phyloP scores from a whole-genome alignment of 2,329 filamentous ascomycete species.

The Chaetomium strumarium region DNA sequence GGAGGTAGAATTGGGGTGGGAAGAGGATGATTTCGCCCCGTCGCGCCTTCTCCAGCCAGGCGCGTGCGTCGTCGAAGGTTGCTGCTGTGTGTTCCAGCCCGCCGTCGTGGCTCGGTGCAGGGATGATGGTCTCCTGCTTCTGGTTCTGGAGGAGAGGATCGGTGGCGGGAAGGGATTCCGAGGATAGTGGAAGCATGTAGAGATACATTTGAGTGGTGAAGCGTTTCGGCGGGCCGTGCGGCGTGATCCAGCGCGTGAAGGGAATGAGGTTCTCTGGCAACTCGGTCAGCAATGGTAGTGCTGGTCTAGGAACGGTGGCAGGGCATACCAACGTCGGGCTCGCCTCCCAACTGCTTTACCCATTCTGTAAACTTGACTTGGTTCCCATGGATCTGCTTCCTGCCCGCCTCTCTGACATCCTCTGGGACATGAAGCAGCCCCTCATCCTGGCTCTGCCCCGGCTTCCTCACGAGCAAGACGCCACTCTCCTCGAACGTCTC shows the following conservation, averaged over 20 bases:
- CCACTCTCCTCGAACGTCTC: slow-evolving; percentile 96
- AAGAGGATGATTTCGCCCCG: slow-evolving; percentile 72
- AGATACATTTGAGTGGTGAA: slow-evolving; percentile 98
- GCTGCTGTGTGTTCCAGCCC: slow-evolving; percentile 59
- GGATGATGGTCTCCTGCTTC: slow-evolving; percentile 51
- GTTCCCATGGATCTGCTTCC: slow-evolving; percentile 63
- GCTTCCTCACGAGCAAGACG: slow-evolving; percentile 62
- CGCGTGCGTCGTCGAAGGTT: slow-evolving; percentile 62
- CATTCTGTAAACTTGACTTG: slow-evolving; percentile 63
- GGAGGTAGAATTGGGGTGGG: slow-evolving; percentile 79
- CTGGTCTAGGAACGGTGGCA: not conserved
- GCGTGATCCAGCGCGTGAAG: slow-evolving; percentile 91
- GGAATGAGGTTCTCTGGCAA: slow-evolving; percentile 60
- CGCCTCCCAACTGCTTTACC: slow-evolving; percentile 48
- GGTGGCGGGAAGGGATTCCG: slow-evolving; percentile 4
- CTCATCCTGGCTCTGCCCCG: not conserved
- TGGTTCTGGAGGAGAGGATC: slow-evolving; percentile 29
- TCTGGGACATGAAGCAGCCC: slow-evolving; percentile 56
- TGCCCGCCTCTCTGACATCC: slow-evolving; percentile 56
- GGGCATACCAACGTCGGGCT: slow-evolving; percentile 57
- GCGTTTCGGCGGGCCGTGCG: slow-evolving; percentile 61
- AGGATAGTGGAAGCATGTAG: slow-evolving; percentile 69
- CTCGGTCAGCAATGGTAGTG: not conserved
- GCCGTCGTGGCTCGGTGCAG: slow-evolving; percentile 65
- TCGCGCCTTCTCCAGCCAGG: slow-evolving; percentile 63